Evolutionary conservation across 768 basidiomycete genomes (phyloP).

Genomic region (Pisolithus albus): DNA sequence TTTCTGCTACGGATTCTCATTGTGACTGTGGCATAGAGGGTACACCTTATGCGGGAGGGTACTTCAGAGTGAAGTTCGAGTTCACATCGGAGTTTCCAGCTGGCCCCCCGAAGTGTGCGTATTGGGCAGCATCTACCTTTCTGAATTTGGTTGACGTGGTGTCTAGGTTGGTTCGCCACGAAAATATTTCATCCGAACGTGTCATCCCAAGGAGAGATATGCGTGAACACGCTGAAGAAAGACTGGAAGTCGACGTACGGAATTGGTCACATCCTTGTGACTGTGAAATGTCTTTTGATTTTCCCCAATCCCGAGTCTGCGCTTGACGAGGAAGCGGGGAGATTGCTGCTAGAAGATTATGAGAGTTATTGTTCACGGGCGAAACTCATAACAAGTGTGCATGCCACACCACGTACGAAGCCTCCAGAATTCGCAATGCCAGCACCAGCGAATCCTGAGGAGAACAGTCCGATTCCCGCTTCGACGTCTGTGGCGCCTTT

Average conservation of each 20-base stretch:
- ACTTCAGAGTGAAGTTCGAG: constrained; percentile 70
- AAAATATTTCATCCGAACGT: constrained; percentile 99
- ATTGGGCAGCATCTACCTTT: neutral
- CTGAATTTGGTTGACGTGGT: constrained; percentile 3
- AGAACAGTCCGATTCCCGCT: constrained; percentile 9
- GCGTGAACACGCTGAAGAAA: constrained; percentile 95
- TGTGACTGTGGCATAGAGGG: constrained; percentile 35
- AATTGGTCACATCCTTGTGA: constrained; percentile 84
- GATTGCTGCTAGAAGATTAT: constrained; percentile 85
- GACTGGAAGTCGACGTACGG: constrained; percentile 93
- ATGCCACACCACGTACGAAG: constrained; percentile 73
- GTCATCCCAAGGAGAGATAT: constrained; percentile 84
- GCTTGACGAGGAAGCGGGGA: constrained; percentile 93
- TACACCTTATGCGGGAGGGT: constrained; percentile 68
- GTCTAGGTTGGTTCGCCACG: constrained; percentile 77
- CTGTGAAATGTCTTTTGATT: constrained; percentile 92
- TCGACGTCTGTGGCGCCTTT: constrained; percentile 15
- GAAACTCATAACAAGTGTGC: constrained; percentile 82
- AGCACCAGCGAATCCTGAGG: constrained; percentile 21
- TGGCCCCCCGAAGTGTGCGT: constrained; percentile 86
- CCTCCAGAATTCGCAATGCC: constrained; percentile 66
- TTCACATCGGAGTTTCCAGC: constrained; percentile 94
- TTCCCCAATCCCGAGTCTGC: constrained; percentile 97
- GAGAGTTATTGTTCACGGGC: constrained; percentile 82
- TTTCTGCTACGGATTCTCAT: constrained; percentile 5